Base-by-base conservation (phyloP, 495 filamentous ascomycete genomes). In the Gamarada debralockiae region DNA sequence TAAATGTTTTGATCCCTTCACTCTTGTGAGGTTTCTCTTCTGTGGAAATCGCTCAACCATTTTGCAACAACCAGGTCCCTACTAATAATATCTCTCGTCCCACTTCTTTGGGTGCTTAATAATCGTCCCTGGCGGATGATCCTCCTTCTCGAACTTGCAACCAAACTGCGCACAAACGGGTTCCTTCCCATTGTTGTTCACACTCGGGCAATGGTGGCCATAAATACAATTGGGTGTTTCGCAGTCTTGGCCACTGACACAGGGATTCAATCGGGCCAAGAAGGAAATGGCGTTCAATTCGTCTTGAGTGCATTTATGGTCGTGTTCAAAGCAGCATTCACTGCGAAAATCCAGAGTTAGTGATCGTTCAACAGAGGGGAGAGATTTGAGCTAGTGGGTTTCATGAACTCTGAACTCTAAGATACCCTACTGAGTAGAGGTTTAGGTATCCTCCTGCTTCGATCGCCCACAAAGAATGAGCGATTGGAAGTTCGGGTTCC, bases 151-250 rank as follows among this genome's bases (percentile, higher is more conserved):
- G 61, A 76, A 80, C 31, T 74, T 71, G 64, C 77, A 80, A 18
- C 64, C 65, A 18, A 69, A 68, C 20, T 73, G 65, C 0, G 54
- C 65, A 53, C 76, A 79, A 6, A 65, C 51, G 3, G 70, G 70
- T 21, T 73, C 63, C 5, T 58, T 48, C 2, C 74, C 49, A 13
- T 39, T 3, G 3, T 24, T 33, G 20, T 5, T 37, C 10, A 36
- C 27, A 55, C 40, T 48, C 17, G 55, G 56, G 33, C 56, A 60
- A 38, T 78, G 73, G 63, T 96, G 90, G 14, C 90, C 90, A 60
- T 93, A 95, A 42, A 92, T 92, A 68, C 90, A 96, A 48, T 87
- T 83, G 0, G 80, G 69, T 37, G 84, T 81, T 29, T 86, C 82
- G 63, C 90, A 96, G 15, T 82, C 78, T 59, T 85, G 76, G 3